A percentile compares a stretch with the other conserved stretches of the same genome.
Evolutionary conservation across 1,284 basidiomycete genomes (phyloP).

Genomic region (Mycosarcoma mackinlayi): DNA sequence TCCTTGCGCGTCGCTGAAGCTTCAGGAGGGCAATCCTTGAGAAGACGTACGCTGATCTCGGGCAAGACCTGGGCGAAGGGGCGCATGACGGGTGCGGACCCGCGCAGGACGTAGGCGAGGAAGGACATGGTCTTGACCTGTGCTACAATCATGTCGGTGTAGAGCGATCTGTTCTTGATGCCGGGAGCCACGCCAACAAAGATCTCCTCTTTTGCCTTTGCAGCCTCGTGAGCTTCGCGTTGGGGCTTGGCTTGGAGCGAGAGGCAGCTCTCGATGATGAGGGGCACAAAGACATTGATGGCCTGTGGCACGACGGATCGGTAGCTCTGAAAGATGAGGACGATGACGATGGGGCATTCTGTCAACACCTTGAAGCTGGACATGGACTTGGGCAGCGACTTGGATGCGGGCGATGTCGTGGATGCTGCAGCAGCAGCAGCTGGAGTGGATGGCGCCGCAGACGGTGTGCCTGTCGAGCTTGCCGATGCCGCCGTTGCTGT

Average conservation of each 20-base stretch:
- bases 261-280: constrained; percentile 67
- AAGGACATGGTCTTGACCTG: constrained; percentile 90
- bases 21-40: constrained; percentile 93
- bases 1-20: constrained; percentile 82
- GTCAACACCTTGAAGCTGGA: constrained; percentile 91
- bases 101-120: constrained; percentile 88
- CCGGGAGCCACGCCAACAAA: constrained; percentile 84
- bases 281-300: constrained; percentile 79
- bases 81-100: constrained; percentile 77
- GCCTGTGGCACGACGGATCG: constrained; percentile 75
- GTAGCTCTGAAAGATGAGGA: constrained; percentile 88
- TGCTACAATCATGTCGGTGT: constrained; percentile 87
- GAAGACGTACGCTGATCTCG: constrained; percentile 81
- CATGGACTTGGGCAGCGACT: constrained; percentile 58
- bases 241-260: constrained; percentile 81
- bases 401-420: constrained; percentile 25
- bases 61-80: constrained; percentile 85
- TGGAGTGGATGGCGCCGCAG: constrained; percentile 9
- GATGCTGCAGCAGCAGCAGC: background rate
- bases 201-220: constrained; percentile 79
- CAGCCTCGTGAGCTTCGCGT: constrained; percentile 81
- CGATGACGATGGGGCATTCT: constrained; percentile 92
- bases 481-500: constrained; percentile 8
- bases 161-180: constrained; percentile 79
- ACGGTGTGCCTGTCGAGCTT: constrained; percentile 4